Evolutionary conservation across 495 filamentous ascomycete genomes (phyloP).

Genomic region (Sphaerosporella brunnea): DNA sequence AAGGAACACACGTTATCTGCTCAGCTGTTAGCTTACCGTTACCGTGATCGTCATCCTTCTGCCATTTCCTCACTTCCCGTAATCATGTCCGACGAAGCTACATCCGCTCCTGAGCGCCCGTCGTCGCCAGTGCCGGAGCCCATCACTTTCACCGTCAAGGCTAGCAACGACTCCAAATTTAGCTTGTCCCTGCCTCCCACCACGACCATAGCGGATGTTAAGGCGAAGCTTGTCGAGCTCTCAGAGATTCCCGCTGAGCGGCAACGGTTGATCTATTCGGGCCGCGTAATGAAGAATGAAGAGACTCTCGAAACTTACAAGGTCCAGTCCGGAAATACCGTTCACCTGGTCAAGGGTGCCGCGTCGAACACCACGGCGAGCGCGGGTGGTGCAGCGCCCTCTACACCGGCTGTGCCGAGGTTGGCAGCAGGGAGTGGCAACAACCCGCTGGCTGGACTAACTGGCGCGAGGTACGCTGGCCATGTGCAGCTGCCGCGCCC

Average conservation of each 20-base stretch:
- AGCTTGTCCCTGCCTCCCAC: constrained; percentile 58
- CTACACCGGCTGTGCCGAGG: constrained; percentile 46
- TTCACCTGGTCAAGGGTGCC: constrained; percentile 91
- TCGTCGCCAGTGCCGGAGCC: constrained; percentile 1
- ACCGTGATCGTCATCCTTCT: too few relatives aligned
- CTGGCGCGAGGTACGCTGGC: constrained; percentile 86
- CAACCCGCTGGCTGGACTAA: constrained; percentile 77
- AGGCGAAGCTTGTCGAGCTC: constrained; percentile 59
- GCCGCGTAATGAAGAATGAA: constrained; percentile 83
- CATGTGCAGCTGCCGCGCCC: constrained; percentile 73
- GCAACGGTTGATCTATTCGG: constrained; percentile 93
- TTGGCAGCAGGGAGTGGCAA: constrained; percentile 82
- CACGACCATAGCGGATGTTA: constrained; percentile 70
- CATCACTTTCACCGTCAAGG: constrained; percentile 89
- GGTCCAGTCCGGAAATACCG: constrained; percentile 86
- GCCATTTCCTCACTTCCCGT: too few relatives aligned
- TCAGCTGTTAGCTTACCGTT: too few relatives aligned
- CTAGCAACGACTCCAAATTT: constrained; percentile 68
- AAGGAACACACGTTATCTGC: too few relatives aligned
- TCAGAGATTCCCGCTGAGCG: constrained; percentile 70
- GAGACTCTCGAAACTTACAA: constrained; percentile 75
- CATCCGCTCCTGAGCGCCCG: not conserved
- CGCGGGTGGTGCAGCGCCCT: constrained; percentile 29
- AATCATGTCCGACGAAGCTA: not conserved
- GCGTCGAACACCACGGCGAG: constrained; percentile 53